Base-by-base conservation (phyloP, 1,284 basidiomycete genomes). In the Marasmius fiardii region DNA sequence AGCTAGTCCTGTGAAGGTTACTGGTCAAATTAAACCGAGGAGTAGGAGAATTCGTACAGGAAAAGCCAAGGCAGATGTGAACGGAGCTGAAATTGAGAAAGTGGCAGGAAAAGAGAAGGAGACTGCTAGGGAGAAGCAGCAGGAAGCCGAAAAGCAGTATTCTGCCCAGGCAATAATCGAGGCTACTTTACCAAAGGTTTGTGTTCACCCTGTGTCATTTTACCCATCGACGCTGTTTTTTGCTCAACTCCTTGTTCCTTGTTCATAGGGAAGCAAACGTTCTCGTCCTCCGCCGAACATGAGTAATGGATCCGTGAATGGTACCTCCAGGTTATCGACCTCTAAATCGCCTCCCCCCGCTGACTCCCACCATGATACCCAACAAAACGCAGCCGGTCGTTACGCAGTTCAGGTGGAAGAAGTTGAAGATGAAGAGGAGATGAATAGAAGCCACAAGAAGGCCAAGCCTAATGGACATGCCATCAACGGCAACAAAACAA, bases 251-350 rank as follows among this genome's bases (percentile, higher is more conserved):
- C 55, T 35, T 20, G 50, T 61, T 44, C n/a, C n/a, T n/a, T n/a
- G n/a, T n/a, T n/a, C n/a, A n/a, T 60, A 88, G 87, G 86, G 86
- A 60, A 86, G 81, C 63, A 88, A 86, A 65, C 82, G 86, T 48
- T 80, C 84, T 51, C 78, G 86, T 45, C 85, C 87, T 12, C 83
- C 83, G n/a, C 61, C 66, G 35, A 61, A 65, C 26, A 43, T 53
- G 1, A 51, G 55, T 23, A 57, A 57, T 33, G 55, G 55, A 41
- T 20, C 39, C 8, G 39, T 41, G 39, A 41, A 41, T 18, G 39
- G 47, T 10, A 28, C 51, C 8, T 51, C 72, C 58, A 49, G 55
- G 51, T 51, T 54, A 26, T 51, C 53, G 31, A 21, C 55, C 11
- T 28, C 47, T 18, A 52, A 49, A 12, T 57, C 58, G n/a, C 43